Conservation (phyloP, 2,329 filamentous ascomycete genomes). For the Orbilia brochopaga region DNA sequence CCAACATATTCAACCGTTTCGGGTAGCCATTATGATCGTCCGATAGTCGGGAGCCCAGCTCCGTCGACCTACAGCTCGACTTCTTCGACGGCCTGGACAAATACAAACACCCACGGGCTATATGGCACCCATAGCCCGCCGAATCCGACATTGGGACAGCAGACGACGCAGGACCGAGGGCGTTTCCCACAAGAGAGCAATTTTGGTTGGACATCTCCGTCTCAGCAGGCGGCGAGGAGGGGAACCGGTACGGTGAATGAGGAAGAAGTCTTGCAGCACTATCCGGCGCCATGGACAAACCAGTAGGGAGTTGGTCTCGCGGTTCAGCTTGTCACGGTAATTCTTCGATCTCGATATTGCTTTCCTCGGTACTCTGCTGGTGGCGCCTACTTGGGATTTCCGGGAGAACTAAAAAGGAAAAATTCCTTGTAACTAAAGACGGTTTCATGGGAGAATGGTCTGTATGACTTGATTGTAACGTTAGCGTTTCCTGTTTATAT, state of each 20-base stretch:
- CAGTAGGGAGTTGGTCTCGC: slow-evolving; percentile 31
- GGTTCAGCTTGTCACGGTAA: not conserved
- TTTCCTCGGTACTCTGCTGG: slow-evolving; percentile 44
- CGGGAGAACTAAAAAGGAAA: slow-evolving; percentile 24
- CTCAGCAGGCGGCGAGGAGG: slow-evolving; percentile 24
- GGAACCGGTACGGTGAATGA: slow-evolving; percentile 40
- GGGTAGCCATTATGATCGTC: slow-evolving; percentile 40
- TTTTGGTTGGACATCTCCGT: slow-evolving; percentile 46
- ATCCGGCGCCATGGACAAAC: slow-evolving; percentile 38
- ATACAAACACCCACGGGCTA: slow-evolving; percentile 39
- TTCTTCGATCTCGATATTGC: slow-evolving; percentile 5
- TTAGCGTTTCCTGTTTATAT: slow-evolving; percentile 51
- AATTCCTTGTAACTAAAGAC: slow-evolving; percentile 43
- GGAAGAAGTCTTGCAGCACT: slow-evolving; percentile 43
- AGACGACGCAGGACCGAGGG: slow-evolving; percentile 40
- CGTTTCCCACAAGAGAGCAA: slow-evolving; percentile 38
- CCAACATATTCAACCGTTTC: slow-evolving; percentile 42
- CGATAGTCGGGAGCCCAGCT: slow-evolving; percentile 45
- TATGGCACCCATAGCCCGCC: slow-evolving; percentile 47
- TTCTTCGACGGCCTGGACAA: slow-evolving; percentile 44
- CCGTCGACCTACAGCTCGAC: slow-evolving; percentile 45
- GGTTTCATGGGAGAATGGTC: slow-evolving; percentile 36
- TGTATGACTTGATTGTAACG: slow-evolving; percentile 49
- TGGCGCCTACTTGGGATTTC: slow-evolving; percentile 41
- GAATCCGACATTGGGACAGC: slow-evolving; percentile 14